Evolutionary conservation across 1,139 yeast species (phyloP).

Genomic region (Hansenula anomala): DNA sequence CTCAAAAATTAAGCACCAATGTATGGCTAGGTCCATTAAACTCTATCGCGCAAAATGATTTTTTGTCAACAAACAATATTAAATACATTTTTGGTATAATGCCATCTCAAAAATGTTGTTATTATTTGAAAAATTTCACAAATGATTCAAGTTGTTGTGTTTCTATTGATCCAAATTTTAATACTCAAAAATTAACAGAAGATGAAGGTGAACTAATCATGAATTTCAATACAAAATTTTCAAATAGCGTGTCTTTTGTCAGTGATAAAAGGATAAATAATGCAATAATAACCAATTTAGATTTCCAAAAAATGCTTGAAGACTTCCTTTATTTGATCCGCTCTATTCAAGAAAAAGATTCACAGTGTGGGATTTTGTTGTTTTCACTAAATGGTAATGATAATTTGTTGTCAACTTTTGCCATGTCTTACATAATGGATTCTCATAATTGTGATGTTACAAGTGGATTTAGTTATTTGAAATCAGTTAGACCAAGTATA

Average conservation of each 20-base stretch:
- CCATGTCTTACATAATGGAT: slow-evolving; percentile 18
- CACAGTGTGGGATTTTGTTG: slow-evolving; percentile 19
- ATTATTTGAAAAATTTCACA: slow-evolving; percentile 18
- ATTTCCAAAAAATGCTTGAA: slow-evolving; percentile 17
- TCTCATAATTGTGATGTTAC: slow-evolving; percentile 20
- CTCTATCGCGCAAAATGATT: slow-evolving; percentile 26
- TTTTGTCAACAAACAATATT: slow-evolving; percentile 23
- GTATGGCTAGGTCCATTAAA: slow-evolving; percentile 31
- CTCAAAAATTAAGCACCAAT: slow-evolving; percentile 27
- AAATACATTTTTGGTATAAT: slow-evolving; percentile 22
- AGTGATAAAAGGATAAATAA: slow-evolving; percentile 19
- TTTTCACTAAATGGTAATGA: slow-evolving; percentile 24
- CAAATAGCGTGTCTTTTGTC: slow-evolving; percentile 13
- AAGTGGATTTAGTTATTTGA: slow-evolving; percentile 17
- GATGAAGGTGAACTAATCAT: slow-evolving; percentile 21
- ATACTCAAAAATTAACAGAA: slow-evolving; percentile 20
- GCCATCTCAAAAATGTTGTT: slow-evolving; percentile 20
- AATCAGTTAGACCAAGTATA: slow-evolving; percentile 21
- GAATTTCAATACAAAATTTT: slow-evolving; percentile 20
- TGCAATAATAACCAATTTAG: slow-evolving; percentile 19
- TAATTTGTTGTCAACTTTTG: slow-evolving; percentile 18
- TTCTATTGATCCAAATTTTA: slow-evolving; percentile 19
- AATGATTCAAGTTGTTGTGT: slow-evolving; percentile 17
- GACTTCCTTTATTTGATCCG: slow-evolving; percentile 17
- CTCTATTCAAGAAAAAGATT: slow-evolving; percentile 16